A percentile compares a stretch with the other conserved stretches of the same genome.
Evolutionary conservation across 805 yeast genomes (phyloP).

Genomic region (Allodekkera sacchari): DNA sequence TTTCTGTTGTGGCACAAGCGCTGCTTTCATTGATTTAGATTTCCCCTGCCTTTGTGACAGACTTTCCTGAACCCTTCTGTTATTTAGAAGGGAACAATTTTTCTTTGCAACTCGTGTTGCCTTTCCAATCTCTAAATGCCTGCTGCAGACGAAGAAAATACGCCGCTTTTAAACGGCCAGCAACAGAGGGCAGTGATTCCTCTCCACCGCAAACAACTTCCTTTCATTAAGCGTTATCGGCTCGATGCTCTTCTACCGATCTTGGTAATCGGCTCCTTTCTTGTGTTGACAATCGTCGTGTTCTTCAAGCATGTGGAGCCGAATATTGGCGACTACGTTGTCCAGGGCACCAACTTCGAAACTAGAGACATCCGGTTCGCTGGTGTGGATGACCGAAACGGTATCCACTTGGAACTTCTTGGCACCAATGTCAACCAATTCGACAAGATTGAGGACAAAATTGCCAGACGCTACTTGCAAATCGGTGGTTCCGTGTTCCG

Average conservation of each 20-base stretch:
- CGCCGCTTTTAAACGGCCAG: no score
- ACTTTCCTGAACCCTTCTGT: no score
- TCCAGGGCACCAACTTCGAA: conserved; percentile 24
- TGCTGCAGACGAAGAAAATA: no score
- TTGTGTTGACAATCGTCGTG: conserved; percentile 6
- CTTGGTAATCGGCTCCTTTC: conserved; percentile 6
- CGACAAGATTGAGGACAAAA: conserved; percentile 20
- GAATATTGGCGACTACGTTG: conserved; percentile 22
- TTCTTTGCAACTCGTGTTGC: no score
- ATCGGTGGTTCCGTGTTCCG: conserved; percentile 25
- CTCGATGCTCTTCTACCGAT: conserved; percentile 21
- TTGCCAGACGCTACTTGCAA: conserved; percentile 20
- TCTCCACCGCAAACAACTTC: no score
- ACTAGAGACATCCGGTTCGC: conserved; percentile 23
- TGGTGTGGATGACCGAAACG: conserved; percentile 24
- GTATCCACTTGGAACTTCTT: conserved; percentile 23
- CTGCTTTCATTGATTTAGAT: no score
- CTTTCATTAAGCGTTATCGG: conserved; percentile 7
- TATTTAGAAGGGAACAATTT: no score
- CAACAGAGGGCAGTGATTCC: no score
- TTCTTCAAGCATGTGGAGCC: conserved; percentile 17
- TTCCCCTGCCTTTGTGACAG: no score
- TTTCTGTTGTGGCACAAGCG: no score
- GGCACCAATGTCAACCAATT: conserved; percentile 26
- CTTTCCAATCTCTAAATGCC: no score